Percentiles rank a stretch among this genome's conserved stretches.
Evolutionary conservation across 768 basidiomycete species (phyloP).

Genomic region (Mycena pura): DNA sequence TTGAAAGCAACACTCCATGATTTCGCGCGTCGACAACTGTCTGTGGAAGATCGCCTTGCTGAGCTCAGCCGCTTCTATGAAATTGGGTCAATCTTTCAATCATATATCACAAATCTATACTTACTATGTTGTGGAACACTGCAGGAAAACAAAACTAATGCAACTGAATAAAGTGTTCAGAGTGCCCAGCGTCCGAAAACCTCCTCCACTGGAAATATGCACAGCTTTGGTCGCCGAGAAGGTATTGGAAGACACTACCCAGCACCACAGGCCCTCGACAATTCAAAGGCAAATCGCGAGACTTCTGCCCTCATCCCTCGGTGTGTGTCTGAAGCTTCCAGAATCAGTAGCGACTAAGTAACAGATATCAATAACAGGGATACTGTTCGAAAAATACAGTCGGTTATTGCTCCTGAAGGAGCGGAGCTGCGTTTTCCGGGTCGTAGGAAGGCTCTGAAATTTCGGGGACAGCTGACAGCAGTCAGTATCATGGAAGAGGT

Average conservation of each 20-base stretch:
- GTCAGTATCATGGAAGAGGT: conserved; percentile 1
- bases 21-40: no score
- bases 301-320: neutral
- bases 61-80: no score
- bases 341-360: neutral
- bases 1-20: no score
- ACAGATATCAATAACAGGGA: neutral
- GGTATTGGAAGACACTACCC: neutral
- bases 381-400: neutral
- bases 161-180: neutral
- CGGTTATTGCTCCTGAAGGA: neutral
- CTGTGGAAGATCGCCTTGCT: no score
- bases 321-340: neutral
- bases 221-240: neutral
- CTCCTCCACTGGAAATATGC: neutral
- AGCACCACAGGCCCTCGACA: neutral
- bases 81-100: no score
- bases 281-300: neutral
- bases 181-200: neutral
- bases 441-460: neutral
- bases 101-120: no score
- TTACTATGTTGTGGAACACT: no score
- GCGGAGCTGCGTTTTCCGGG: neutral
- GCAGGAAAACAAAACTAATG: no score
- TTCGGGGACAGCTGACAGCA: neutral